Evolutionary conservation across 2,329 filamentous ascomycete genomes (phyloP).

Genomic region (Diaporthe ilicicola): DNA sequence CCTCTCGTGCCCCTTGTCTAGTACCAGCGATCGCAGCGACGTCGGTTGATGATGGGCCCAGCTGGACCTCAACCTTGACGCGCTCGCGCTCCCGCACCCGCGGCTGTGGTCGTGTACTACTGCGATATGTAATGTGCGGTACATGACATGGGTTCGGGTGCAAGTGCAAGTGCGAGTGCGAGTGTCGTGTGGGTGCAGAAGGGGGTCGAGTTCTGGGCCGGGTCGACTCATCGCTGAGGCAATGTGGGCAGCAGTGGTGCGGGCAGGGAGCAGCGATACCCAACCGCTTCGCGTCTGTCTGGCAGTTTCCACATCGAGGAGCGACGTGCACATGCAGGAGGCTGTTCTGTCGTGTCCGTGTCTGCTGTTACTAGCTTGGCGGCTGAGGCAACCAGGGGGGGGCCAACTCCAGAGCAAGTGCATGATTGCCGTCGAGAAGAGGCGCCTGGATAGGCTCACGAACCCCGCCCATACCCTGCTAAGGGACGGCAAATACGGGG

Average conservation of each 20-base stretch:
- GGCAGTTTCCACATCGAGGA: constrained; percentile 19
- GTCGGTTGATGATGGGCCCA: neutral
- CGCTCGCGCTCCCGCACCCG: constrained; percentile 19
- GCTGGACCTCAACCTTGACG: constrained; percentile 16
- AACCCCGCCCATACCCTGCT: constrained; percentile 7
- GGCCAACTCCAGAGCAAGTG: neutral
- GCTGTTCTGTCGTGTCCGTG: constrained; percentile 11
- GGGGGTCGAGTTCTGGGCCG: constrained; percentile 22
- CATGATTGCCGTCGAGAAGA: constrained; percentile 22
- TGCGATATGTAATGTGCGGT: too few relatives aligned
- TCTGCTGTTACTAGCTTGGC: constrained; percentile 26
- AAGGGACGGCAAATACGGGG: neutral
- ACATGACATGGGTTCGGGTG: neutral
- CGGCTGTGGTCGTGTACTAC: neutral
- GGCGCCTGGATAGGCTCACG: constrained; percentile 18
- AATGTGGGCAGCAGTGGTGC: constrained; percentile 16
- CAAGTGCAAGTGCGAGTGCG: neutral
- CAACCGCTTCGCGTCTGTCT: constrained; percentile 28
- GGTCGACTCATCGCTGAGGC: constrained; percentile 23
- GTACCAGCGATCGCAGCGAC: neutral
- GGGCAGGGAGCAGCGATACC: constrained; percentile 21
- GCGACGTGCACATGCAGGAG: constrained; percentile 9
- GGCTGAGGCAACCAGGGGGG: constrained; percentile 7
- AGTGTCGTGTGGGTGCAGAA: constrained; percentile 23
- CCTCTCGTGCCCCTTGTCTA: too few relatives aligned